Conservation (phyloP, 257 asterid species). For the Gentiana dahurica region DNA sequence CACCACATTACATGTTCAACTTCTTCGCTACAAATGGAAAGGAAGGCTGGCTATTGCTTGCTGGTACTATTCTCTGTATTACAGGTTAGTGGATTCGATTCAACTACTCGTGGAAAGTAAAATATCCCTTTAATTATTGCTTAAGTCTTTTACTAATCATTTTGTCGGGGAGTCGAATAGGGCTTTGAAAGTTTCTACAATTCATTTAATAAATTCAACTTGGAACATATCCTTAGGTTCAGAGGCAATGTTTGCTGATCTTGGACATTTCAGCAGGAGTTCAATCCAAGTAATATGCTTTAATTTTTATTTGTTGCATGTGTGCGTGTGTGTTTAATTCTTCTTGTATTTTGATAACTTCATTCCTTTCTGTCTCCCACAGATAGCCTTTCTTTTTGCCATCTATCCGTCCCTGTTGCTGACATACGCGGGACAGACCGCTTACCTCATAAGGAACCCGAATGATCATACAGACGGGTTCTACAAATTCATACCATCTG, state of each 20-base stretch:
- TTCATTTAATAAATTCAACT: not conserved
- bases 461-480: conserved; percentile 26
- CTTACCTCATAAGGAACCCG: conserved; percentile 28
- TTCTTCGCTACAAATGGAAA: conserved; percentile 27
- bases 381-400: conserved; percentile 24
- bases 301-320: not conserved
- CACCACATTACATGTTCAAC: conserved; percentile 22
- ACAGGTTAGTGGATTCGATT: conserved; percentile 18
- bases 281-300: conserved; percentile 23
- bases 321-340: not conserved
- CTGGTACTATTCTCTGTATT: conserved; percentile 32
- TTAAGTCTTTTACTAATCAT: not conserved
- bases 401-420: conserved; percentile 25
- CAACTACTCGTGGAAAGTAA: not conserved
- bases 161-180: not conserved
- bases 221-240: conserved; percentile 16
- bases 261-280: conserved; percentile 25
- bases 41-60: conserved; percentile 31
- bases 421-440: conserved; percentile 35
- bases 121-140: too few relatives aligned
- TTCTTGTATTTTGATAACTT: too few relatives aligned
- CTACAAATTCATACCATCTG: conserved; percentile 24
- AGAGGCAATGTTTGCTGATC: conserved; percentile 36
- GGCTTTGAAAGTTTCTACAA: not conserved
- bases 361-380: not conserved